Evolutionary conservation across 2,329 filamentous ascomycete genomes (phyloP).

Genomic region (Elsinoe australis): DNA sequence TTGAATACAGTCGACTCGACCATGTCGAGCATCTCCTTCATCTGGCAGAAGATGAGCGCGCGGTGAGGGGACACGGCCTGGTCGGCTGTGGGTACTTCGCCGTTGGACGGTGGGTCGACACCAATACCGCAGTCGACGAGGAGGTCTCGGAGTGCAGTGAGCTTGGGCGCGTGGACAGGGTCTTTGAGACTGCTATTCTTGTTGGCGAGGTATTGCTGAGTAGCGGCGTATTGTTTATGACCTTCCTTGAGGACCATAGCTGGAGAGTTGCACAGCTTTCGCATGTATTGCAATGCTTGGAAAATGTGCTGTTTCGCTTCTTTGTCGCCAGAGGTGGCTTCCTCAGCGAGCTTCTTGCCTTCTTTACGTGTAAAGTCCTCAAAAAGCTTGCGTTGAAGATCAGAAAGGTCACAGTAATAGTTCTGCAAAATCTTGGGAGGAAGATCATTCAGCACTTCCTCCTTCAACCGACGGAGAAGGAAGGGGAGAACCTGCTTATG

Average conservation of each 20-base stretch:
- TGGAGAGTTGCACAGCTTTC: conserved; percentile 96
- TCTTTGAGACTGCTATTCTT: conserved; percentile 79
- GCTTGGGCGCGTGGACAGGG: conserved; percentile 80
- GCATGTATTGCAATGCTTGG: conserved; percentile 98
- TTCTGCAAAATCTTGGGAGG: conserved; percentile 98
- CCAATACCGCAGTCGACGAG: conserved; percentile 99
- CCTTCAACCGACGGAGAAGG: conserved; percentile 88
- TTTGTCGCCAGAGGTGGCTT: conserved; percentile 78
- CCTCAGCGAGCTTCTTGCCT: conserved; percentile 74
- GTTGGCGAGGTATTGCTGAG: conserved; percentile 69
- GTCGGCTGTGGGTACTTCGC: conserved; percentile 51
- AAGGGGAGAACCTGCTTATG: conserved; percentile 98
- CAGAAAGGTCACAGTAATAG: conserved; percentile 96
- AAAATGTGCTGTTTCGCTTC: conserved; percentile 98
- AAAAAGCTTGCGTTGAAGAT: conserved; percentile 88
- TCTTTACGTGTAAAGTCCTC: conserved; percentile 95
- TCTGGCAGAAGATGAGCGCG: conserved; percentile 95
- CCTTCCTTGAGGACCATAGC: conserved; percentile 92
- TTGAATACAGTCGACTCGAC: conserved; percentile 90
- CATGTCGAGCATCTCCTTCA: conserved; percentile 99
- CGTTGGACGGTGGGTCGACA: conserved; percentile 45
- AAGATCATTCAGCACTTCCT: conserved; percentile 91
- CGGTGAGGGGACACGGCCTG: conserved; percentile 92
- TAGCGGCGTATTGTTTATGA: conserved; percentile 82
- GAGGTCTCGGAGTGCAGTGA: conserved; percentile 80